These are phyloP conservation scores for Candida nitratophila DNA, from an alignment of 805 yeast genomes.

Conservation along the genomic window DNA sequence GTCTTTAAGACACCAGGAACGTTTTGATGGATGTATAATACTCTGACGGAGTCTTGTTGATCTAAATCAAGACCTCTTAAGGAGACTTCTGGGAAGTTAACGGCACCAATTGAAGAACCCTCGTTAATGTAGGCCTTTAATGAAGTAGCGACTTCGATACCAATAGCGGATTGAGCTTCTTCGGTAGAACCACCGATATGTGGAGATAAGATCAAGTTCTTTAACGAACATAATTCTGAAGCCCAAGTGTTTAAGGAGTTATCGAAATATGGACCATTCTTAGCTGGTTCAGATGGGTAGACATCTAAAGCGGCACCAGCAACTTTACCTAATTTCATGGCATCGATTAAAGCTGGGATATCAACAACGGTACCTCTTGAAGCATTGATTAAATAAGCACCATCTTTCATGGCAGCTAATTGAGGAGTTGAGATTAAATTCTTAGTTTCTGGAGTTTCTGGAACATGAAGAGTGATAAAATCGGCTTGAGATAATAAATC, in stretches of 20 bases:
- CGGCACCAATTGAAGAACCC: slow-evolving; percentile 92
- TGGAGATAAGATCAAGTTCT: slow-evolving; percentile 90
- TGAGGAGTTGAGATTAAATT: slow-evolving; percentile 85
- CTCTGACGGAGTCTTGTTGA: slow-evolving; percentile 85
- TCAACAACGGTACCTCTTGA: slow-evolving; percentile 98
- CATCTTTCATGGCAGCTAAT: slow-evolving; percentile 93
- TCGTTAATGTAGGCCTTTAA: slow-evolving; percentile 90
- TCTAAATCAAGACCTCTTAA: slow-evolving; percentile 82
- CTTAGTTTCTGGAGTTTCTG: slow-evolving; percentile 88
- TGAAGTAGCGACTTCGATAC: slow-evolving; percentile 87
- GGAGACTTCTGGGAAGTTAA: slow-evolving; percentile 97
- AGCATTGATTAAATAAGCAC: slow-evolving; percentile 90
- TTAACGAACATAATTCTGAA: slow-evolving; percentile 69
- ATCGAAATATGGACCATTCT: slow-evolving; percentile 81
- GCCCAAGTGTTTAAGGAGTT: slow-evolving; percentile 77
- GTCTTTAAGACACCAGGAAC: slow-evolving; percentile 98
- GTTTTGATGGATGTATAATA: slow-evolving; percentile 91
- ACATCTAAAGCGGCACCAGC: slow-evolving; percentile 98
- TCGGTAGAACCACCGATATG: slow-evolving; percentile 99
- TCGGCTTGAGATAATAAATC: slow-evolving; percentile 78
- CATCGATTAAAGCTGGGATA: slow-evolving; percentile 86
- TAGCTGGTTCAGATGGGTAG: slow-evolving; percentile 94
- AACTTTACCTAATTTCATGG: slow-evolving; percentile 85
- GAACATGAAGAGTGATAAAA: slow-evolving; percentile 90
- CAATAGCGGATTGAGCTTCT: slow-evolving; percentile 97